Evolutionary conservation across 2,329 filamentous ascomycete genomes (phyloP).

Genomic region (Sporothrix protearum): DNA sequence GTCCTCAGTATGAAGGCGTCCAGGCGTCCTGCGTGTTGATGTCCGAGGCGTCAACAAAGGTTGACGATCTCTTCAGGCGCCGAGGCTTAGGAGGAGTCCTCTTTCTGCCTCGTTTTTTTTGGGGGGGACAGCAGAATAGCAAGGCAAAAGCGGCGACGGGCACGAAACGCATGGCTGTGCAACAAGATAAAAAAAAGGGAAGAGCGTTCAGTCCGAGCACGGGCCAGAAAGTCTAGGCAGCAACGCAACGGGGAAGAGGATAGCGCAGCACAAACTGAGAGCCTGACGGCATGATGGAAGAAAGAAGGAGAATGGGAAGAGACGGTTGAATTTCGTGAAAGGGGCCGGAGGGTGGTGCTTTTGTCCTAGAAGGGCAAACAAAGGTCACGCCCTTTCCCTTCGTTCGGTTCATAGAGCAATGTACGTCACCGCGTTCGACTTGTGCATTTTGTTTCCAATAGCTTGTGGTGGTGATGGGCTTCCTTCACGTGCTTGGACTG

Average conservation of each 20-base stretch:
- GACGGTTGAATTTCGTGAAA: too few relatives aligned
- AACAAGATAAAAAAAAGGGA: background rate
- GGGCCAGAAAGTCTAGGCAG: background rate
- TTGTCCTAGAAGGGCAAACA: background rate
- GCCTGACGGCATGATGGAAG: background rate
- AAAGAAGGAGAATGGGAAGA: background rate
- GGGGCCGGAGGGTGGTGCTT: background rate
- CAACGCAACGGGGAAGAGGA: background rate
- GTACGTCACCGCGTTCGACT: background rate
- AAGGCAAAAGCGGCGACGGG: background rate
- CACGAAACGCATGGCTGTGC: background rate
- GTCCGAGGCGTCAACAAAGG: conserved; percentile 9
- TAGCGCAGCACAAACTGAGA: background rate
- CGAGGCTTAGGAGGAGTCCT: background rate
- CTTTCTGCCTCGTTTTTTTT: background rate
- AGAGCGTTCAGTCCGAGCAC: background rate
- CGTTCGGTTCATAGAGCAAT: background rate
- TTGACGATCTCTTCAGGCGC: background rate
- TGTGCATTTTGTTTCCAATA: background rate
- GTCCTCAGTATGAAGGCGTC: background rate
- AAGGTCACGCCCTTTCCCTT: background rate
- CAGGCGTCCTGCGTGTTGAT: background rate
- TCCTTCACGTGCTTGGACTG: background rate
- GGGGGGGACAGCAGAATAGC: background rate
- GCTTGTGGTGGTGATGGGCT: background rate